Conservation (phyloP, 768 basidiomycete species). For the Mycena galericulata region DNA sequence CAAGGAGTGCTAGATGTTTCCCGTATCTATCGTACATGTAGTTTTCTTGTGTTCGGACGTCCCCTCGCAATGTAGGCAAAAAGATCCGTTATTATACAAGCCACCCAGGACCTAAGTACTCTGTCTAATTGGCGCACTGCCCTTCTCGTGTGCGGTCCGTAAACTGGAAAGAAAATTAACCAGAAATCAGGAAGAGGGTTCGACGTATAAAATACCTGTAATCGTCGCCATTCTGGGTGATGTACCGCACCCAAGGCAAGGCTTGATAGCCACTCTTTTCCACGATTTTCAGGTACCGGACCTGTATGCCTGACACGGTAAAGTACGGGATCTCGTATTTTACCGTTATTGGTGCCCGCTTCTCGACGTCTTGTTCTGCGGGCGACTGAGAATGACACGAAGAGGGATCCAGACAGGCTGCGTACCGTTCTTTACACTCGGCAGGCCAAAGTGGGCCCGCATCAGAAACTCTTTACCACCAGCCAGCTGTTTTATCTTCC, state of each 20-base stretch:
- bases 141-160: conserved; percentile 81
- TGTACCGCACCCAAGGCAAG: conserved; percentile 95
- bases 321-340: conserved; percentile 99
- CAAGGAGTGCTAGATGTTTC: no score
- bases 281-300: conserved; percentile 97
- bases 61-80: not conserved
- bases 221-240: conserved; percentile 92
- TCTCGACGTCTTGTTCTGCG: conserved; percentile 81
- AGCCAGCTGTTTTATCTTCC: conserved; percentile 99
- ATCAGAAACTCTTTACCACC: conserved; percentile 97
- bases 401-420: conserved; percentile 20
- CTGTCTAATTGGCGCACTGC: conserved; percentile 70
- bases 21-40: conserved; percentile 20
- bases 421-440: conserved; percentile 91
- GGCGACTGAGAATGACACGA: not conserved
- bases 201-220: conserved; percentile 70
- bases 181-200: not conserved
- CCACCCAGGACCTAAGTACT: conserved; percentile 36
- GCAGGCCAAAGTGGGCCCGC: conserved; percentile 97
- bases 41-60: no score
- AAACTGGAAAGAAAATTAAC: conserved; percentile 53
- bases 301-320: conserved; percentile 97
- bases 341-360: conserved; percentile 94
- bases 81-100: conserved; percentile 7
- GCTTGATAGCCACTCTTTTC: conserved; percentile 99